These are phyloP conservation scores for Erucastrum elatum DNA, from an alignment of 345 rosid genomes.

Conservation along the genomic window DNA sequence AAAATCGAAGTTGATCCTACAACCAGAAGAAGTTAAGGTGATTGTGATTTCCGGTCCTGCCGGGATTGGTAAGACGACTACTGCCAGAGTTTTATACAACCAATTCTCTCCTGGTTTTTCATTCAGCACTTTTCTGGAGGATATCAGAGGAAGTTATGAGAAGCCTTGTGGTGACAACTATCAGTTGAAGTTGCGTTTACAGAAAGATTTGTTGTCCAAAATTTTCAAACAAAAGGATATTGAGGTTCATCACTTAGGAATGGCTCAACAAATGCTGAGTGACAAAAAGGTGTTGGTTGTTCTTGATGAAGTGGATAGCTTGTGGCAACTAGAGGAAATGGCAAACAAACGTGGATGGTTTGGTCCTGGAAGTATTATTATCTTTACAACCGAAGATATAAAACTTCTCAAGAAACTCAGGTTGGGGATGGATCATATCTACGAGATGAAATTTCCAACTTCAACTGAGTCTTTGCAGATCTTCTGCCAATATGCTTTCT, in stretches of 20 bases:
- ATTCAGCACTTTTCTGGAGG: neutral
- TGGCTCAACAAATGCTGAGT: conserved; percentile 2
- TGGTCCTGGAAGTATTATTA: neutral
- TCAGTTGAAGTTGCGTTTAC: neutral
- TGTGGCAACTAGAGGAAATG: neutral
- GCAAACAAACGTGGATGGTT: neutral
- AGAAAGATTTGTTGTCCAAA: neutral
- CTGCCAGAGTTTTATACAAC: neutral
- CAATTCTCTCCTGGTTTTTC: neutral
- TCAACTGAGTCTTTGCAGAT: neutral
- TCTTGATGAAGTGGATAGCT: conserved; percentile 6
- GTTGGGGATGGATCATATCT: neutral
- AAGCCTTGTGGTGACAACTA: neutral
- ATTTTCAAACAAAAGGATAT: neutral
- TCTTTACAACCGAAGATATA: neutral
- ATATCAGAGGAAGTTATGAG: neutral
- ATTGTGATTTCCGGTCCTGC: neutral
- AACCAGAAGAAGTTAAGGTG: neutral
- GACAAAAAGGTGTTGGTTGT: neutral
- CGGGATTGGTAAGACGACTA: neutral
- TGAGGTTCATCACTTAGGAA: neutral
- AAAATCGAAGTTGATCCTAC: neutral
- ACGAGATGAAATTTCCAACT: neutral
- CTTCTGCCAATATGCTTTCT: neutral
- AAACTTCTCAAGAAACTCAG: neutral